A percentile compares a stretch with the other conserved stretches of the same genome.
These are phyloP conservation scores for Groenewaldozyma sp. DNA, from an alignment of 1,139 yeast species.

Conservation along the genomic window DNA sequence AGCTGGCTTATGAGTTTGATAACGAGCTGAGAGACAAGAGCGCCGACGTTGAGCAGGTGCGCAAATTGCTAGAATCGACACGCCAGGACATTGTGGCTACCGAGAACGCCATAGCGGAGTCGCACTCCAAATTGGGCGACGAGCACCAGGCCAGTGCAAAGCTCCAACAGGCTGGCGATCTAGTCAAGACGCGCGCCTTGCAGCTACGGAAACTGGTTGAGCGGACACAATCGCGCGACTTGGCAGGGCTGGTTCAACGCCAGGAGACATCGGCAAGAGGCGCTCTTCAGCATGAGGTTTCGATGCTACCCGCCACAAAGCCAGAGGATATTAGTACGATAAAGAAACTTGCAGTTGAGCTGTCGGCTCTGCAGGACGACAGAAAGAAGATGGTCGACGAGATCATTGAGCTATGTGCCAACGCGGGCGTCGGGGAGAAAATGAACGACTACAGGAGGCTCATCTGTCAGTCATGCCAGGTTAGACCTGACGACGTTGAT, in stretches of 20 bases:
- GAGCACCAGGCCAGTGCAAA: conserved; percentile 22
- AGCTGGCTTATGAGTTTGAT: conserved; percentile 48
- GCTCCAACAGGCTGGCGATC: conserved; percentile 23
- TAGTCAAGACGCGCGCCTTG: conserved; percentile 25
- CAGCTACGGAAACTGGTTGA: conserved; percentile 40
- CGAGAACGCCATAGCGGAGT: conserved; percentile 26
- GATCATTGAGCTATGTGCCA: conserved; percentile 39
- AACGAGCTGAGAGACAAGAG: conserved; percentile 43
- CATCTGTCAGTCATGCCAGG: conserved; percentile 74
- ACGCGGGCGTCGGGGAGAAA: conserved; percentile 42
- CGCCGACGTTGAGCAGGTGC: conserved; percentile 38
- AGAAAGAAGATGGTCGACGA: conserved; percentile 39
- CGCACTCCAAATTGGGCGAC: conserved; percentile 25
- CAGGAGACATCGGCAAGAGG: conserved; percentile 36
- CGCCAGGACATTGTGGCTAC: conserved; percentile 33
- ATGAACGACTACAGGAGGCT: conserved; percentile 75
- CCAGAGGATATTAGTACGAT: conserved; percentile 21
- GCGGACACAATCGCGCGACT: conserved; percentile 45
- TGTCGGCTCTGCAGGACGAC: conserved; percentile 39
- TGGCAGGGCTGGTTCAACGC: conserved; percentile 39
- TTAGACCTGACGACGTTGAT: conserved; percentile 72
- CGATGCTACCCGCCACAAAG: conserved; percentile 6
- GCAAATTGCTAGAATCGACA: conserved; percentile 33
- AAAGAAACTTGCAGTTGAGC: conserved; percentile 31
- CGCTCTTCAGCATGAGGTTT: conserved; percentile 18